phyloP scores from a whole-genome alignment of 495 filamentous ascomycete species.

The Evansstolkia leycettana region DNA sequence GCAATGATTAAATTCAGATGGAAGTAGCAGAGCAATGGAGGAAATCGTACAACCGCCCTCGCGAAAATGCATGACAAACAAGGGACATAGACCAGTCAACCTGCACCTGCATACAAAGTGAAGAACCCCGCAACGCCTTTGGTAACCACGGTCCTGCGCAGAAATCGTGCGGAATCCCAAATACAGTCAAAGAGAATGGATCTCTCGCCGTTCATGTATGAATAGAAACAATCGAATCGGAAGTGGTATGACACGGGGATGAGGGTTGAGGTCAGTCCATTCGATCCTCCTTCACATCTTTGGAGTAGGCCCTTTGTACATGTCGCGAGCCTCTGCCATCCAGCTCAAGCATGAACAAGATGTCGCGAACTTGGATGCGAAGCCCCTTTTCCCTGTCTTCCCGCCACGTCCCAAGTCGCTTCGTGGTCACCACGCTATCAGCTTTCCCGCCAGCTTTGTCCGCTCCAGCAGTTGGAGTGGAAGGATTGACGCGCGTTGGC shows the following conservation, averaged over 20 bases:
- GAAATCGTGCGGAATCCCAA: conserved; percentile 2
- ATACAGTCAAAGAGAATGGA: too few relatives aligned
- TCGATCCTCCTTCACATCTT: conserved; percentile 32
- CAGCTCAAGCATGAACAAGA: conserved; percentile 37
- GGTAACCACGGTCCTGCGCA: conserved; percentile 17
- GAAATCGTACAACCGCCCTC: too few relatives aligned
- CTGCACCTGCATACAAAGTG: not conserved
- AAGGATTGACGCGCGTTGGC: conserved; percentile 22
- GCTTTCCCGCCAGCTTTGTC: conserved; percentile 21
- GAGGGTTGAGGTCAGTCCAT: conserved; percentile 13
- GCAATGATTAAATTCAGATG: too few relatives aligned
- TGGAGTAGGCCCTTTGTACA: conserved; percentile 33
- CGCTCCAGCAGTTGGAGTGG: conserved; percentile 19
- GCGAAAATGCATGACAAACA: conserved; percentile 5
- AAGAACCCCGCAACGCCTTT: conserved; percentile 12
- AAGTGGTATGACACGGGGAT: conserved; percentile 11
- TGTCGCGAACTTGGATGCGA: conserved; percentile 37
- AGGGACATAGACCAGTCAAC: not conserved
- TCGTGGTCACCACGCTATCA: conserved; percentile 14
- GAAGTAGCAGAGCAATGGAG: too few relatives aligned
- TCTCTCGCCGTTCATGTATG: not conserved
- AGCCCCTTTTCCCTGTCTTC: conserved; percentile 36
- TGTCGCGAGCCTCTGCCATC: conserved; percentile 34
- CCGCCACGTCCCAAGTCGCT: conserved; percentile 33
- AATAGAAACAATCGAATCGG: conserved; percentile 1